phyloP scores from a whole-genome alignment of 305 asterid genomes.

The Solanum hybrid region DNA sequence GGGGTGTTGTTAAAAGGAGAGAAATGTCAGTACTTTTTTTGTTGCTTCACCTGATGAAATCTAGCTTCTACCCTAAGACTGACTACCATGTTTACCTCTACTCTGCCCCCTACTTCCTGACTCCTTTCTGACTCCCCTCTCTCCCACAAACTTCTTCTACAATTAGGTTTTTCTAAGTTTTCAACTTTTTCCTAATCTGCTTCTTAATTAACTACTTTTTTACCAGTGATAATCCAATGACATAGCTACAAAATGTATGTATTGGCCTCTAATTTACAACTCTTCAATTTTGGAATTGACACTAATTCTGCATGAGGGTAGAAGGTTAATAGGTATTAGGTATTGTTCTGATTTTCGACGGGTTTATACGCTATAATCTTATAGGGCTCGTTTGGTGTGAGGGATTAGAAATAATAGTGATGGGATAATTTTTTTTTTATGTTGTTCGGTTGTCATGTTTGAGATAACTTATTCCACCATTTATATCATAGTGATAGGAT shows the following conservation, averaged over 20 bases:
- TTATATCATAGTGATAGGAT: too few relatives aligned
- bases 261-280: not conserved
- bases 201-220: not conserved
- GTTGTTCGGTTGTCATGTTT: too few relatives aligned
- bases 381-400: too few relatives aligned
- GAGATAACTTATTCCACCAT: too few relatives aligned
- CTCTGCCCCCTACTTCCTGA: conserved; percentile 1
- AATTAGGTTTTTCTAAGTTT: not conserved
- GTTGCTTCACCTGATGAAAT: not conserved
- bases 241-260: not conserved
- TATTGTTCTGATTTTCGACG: not conserved
- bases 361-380: not conserved
- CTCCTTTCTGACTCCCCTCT: not conserved
- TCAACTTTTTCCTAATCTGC: not conserved
- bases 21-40: not conserved
- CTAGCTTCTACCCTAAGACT: not conserved
- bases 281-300: not conserved
- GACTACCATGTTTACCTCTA: conserved; percentile 5
- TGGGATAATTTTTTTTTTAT: too few relatives aligned
- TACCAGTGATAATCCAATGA: not conserved
- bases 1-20: not conserved
- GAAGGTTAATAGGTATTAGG: not conserved
- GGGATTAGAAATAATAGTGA: too few relatives aligned
- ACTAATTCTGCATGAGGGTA: not conserved
- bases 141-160: not conserved